phyloP scores from a whole-genome alignment of 352 stramenopile species.

The Globisporangium polare region DNA sequence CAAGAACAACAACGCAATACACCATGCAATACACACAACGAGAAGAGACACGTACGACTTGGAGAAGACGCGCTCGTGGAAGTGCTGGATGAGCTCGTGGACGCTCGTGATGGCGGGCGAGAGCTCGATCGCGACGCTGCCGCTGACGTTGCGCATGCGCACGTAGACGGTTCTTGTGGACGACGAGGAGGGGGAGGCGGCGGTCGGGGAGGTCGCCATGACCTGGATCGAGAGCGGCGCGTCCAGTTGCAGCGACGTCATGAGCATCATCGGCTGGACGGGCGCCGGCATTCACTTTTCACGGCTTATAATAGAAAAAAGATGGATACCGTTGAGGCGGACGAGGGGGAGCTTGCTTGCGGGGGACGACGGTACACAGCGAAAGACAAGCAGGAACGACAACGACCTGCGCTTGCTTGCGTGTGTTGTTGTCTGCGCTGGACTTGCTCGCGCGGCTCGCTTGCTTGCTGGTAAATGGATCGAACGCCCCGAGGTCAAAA shows the following conservation, averaged over 20 bases:
- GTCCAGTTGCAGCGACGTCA: constrained; percentile 27
- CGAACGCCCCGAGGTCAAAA: constrained; percentile 6
- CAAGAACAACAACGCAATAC: constrained; percentile 3
- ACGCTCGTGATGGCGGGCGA: constrained; percentile 26
- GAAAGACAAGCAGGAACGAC: constrained; percentile 8
- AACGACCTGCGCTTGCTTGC: constrained; percentile 3
- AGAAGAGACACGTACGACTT: constrained; percentile 42
- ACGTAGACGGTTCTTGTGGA: constrained; percentile 44
- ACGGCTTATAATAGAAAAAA: constrained; percentile 8
- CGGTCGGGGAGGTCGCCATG: constrained; percentile 21
- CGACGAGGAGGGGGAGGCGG: neutral
- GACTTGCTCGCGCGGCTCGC: constrained; percentile 4
- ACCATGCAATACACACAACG: constrained; percentile 1
- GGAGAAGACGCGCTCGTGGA: constrained; percentile 69
- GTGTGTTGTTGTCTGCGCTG: neutral
- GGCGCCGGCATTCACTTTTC: neutral
- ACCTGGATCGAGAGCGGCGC: constrained; percentile 45
- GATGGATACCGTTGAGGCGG: constrained; percentile 1
- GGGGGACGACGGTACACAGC: constrained; percentile 5
- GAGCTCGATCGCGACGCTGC: constrained; percentile 56
- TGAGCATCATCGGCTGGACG: constrained; percentile 31
- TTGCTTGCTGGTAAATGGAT: constrained; percentile 15
- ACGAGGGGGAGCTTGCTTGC: neutral
- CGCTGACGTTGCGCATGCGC: constrained; percentile 67
- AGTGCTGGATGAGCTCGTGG: constrained; percentile 53